Evolutionary conservation across 1,139 yeast species (phyloP).

Genomic region (Wickerhamomyces sp.): DNA sequence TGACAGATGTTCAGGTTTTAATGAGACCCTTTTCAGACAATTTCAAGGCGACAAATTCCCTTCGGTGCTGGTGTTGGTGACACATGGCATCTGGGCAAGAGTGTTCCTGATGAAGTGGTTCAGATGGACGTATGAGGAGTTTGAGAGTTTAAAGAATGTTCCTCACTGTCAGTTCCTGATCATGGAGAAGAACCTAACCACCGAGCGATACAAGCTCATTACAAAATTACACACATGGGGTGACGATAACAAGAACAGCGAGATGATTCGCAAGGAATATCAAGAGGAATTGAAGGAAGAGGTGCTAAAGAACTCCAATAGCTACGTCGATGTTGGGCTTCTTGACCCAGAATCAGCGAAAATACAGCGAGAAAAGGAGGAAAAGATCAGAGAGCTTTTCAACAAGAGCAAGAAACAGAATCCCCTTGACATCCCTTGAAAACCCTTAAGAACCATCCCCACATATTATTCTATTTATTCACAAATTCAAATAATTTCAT

Average conservation of each 20-base stretch:
- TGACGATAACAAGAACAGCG: constrained; percentile 38
- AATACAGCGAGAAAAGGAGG: constrained; percentile 19
- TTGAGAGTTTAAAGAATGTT: constrained; percentile 74
- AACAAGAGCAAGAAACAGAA: constrained; percentile 4
- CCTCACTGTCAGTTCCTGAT: constrained; percentile 80
- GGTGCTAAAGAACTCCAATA: constrained; percentile 20
- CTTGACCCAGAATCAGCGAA: constrained; percentile 10
- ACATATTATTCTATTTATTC: too few relatives aligned
- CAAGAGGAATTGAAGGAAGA: constrained; percentile 20
- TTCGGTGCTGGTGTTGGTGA: constrained; percentile 70
- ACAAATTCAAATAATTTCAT: too few relatives aligned
- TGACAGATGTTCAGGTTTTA: constrained; percentile 85
- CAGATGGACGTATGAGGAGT: constrained; percentile 86
- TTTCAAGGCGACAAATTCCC: constrained; percentile 68
- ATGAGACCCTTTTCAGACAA: constrained; percentile 79
- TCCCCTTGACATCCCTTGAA: not conserved
- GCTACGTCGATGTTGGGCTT: constrained; percentile 18
- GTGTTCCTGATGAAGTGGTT: constrained; percentile 93
- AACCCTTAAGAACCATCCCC: too few relatives aligned
- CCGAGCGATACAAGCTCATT: constrained; percentile 44
- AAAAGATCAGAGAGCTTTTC: constrained; percentile 17
- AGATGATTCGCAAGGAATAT: constrained; percentile 4
- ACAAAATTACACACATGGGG: constrained; percentile 61
- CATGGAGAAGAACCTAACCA: constrained; percentile 55
- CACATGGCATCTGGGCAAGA: constrained; percentile 93